Base-by-base conservation (phyloP, 164 flowering plant species). In the Macadamia integrifolia region DNA sequence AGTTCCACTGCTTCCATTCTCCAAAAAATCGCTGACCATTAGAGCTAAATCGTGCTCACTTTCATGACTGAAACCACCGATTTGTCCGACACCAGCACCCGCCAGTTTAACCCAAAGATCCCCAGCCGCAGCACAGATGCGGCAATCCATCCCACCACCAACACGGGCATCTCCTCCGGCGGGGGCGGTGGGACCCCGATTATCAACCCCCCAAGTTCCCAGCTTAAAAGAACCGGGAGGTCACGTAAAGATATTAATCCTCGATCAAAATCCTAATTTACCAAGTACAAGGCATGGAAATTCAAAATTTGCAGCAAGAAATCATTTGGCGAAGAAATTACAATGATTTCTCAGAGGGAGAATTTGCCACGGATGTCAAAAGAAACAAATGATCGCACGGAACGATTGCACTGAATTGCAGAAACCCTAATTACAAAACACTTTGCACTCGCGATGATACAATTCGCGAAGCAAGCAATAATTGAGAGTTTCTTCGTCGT, bases 21-120 rank as follows among this genome's bases (percentile, higher is more conserved):
- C 97, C 77, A 88, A 60, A 66, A 90, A 93, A 75, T 93, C 98
- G 66, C 87, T 86, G 53, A 93, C 98, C 93, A 93, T 84, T 0
- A 80, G 48, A 4, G 93, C 98, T 69, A 93, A 76, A 44, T 93
- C 97, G 65, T 84, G 91, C 78, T 93, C 98, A 75, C 95, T 89
- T 69, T 93, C 97, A 58, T 84, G 89, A 75, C 98, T 90, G 62
- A 79, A 80, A 4, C 87, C 88, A 2, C 78, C 85, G 52, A 79
- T 67, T 68, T 74, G 69, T 13, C 86, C 84, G 12, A 61, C 68
- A 29, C 74, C 78, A 6, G 72, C 76, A 7, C 82, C 83, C 12
- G 65, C 59, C 68, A 79, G 0, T 60, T 64, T 74, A 1, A 59
- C 50, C 84, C 80, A 78, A 13, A 77, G 64, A 35, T 84, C 85